A percentile compares a stretch with the other conserved stretches of the same genome.
Evolutionary conservation across 2,329 filamentous ascomycete species (phyloP).

Genomic region (Colletotrichum graminicola): DNA sequence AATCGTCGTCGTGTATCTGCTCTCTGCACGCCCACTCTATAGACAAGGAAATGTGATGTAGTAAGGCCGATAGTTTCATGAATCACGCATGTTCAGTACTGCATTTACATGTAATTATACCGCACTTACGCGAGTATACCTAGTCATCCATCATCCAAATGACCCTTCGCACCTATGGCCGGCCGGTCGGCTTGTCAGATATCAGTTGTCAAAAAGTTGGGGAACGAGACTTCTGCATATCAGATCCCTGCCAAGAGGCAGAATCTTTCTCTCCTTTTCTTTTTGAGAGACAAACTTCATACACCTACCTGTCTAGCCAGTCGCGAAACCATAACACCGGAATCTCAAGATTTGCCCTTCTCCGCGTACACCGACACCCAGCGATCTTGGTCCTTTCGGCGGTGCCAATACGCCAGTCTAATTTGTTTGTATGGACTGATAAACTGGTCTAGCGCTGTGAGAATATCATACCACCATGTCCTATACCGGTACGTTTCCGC

Average conservation of each 20-base stretch:
- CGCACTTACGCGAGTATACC: not conserved
- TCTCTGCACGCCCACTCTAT: constrained; percentile 9
- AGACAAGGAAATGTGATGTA: constrained; percentile 10
- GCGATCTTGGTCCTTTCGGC: not conserved
- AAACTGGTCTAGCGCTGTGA: constrained; percentile 18
- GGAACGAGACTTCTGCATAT: not conserved
- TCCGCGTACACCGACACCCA: not conserved
- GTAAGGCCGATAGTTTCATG: too few species aligned
- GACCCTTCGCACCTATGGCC: constrained; percentile 6
- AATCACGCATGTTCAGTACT: not conserved
- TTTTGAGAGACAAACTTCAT: not conserved
- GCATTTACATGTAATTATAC: too few species aligned
- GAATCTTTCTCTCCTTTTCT: not conserved
- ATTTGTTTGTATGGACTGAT: constrained; percentile 18
- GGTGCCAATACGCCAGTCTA: constrained; percentile 13
- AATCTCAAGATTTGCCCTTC: not conserved
- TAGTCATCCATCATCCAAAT: not conserved
- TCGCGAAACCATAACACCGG: not conserved
- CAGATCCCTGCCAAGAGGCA: not conserved
- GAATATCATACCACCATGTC: constrained; percentile 1
- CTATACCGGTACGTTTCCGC: constrained; percentile 2
- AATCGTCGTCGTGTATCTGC: not conserved
- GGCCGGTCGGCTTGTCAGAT: constrained; percentile 25
- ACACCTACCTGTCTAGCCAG: not conserved
- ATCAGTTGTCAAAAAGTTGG: not conserved